Evolutionary conservation across 441 rosid species (phyloP).

Genomic region (Cnidoscolus chayamansa): DNA sequence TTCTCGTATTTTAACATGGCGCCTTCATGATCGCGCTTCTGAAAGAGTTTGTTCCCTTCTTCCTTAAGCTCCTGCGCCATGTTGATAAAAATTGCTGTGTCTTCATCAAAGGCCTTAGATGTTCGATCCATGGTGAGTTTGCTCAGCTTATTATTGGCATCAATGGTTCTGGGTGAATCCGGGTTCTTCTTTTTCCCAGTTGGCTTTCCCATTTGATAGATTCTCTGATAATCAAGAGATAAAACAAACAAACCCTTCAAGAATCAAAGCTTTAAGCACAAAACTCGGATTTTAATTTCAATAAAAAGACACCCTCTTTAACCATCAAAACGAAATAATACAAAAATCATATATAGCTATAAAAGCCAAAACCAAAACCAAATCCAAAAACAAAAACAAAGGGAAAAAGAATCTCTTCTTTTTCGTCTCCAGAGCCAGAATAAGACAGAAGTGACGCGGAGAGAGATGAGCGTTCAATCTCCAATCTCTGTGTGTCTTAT

Average conservation of each 20-base stretch:
- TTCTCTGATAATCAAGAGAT: neutral
- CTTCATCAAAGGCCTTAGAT: constrained; percentile 79
- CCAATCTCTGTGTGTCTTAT: neutral
- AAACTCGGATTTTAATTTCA: constrained; percentile 4
- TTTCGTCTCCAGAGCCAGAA: neutral
- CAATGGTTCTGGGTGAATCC: constrained; percentile 34
- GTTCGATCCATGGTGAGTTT: constrained; percentile 45
- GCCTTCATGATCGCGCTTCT: constrained; percentile 83
- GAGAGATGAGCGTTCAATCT: constrained; percentile 2
- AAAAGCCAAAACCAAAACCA: neutral
- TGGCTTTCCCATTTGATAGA: constrained; percentile 73
- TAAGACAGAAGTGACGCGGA: neutral
- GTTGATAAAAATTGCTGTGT: constrained; percentile 80
- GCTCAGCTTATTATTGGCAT: constrained; percentile 31
- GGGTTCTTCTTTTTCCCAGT: constrained; percentile 76
- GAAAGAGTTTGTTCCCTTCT: constrained; percentile 81
- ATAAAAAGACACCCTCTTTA: constrained; percentile 3
- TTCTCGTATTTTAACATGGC: constrained; percentile 85
- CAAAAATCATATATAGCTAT: neutral
- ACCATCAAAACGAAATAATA: constrained; percentile 8
- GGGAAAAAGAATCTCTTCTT: no score
- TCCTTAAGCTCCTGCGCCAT: constrained; percentile 90
- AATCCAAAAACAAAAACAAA: neutral
- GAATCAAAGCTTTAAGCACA: constrained; percentile 7
- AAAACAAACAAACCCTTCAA: constrained; percentile 8